phyloP scores from a whole-genome alignment of 1,284 basidiomycete species.

The Ustilago tritici region DNA sequence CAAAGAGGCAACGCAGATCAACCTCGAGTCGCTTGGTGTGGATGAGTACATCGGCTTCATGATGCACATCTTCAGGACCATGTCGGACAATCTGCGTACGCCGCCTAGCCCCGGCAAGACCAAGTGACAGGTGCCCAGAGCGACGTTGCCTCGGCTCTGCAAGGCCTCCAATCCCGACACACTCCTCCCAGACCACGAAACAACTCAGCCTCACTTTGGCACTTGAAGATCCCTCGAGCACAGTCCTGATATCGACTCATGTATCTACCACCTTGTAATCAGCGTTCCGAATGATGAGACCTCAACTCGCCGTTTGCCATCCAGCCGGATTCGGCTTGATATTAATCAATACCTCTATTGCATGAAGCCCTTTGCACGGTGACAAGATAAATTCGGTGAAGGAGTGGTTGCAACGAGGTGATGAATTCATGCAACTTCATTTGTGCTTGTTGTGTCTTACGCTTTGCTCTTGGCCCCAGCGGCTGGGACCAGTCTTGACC shows the following conservation, averaged over 20 bases:
- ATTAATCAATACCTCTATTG: background rate
- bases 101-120: background rate
- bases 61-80: constrained; percentile 16
- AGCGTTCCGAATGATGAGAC: background rate
- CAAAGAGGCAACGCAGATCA: constrained; percentile 23
- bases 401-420: background rate
- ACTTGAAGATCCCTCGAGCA: background rate
- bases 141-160: background rate
- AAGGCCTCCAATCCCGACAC: background rate
- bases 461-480: constrained; percentile 2
- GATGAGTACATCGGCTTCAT: constrained; percentile 41
- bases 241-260: background rate
- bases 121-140: background rate
- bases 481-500: background rate
- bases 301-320: background rate
- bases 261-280: background rate
- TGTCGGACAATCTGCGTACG: constrained; percentile 12
- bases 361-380: background rate
- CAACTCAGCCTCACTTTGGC: background rate
- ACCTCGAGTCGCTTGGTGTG: constrained; percentile 33
- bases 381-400: background rate
- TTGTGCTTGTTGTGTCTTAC: background rate
- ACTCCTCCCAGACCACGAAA: background rate
- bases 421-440: background rate
- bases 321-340: background rate